A percentile compares a stretch with the other conserved stretches of the same genome.
These are phyloP conservation scores for Tilletia indica DNA, from an alignment of 1,284 basidiomycete genomes.

Conservation along the genomic window DNA sequence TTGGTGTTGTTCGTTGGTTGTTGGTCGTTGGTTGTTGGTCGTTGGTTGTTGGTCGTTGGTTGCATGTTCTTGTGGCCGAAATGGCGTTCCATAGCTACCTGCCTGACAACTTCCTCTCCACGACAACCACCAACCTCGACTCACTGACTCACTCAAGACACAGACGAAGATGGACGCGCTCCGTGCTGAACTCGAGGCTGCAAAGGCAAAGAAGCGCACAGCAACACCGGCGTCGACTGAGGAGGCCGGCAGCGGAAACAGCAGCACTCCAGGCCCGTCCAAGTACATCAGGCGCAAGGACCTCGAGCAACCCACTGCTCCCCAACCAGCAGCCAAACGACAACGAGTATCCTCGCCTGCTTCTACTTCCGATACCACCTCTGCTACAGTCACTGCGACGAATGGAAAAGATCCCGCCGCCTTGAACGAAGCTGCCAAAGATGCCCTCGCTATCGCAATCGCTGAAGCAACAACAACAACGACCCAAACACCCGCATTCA, in stretches of 20 bases:
- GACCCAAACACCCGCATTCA: slow-evolving; percentile 66
- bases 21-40: no score
- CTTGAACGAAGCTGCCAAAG: background rate
- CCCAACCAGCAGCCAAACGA: slow-evolving; percentile 2
- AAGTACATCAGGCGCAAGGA: slow-evolving; percentile 18
- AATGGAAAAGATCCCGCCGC: background rate
- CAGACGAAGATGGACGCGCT: slow-evolving; percentile 18
- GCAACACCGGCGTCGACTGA: background rate
- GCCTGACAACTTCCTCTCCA: no score
- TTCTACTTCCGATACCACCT: no score
- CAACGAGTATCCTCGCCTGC: background rate
- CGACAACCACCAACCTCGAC: no score
- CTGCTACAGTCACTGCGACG: background rate
- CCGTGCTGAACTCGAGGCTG: slow-evolving; percentile 16
- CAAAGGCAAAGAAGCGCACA: background rate
- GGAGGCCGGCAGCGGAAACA: background rate
- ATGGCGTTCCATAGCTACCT: no score
- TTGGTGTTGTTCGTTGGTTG: no score
- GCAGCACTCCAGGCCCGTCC: background rate
- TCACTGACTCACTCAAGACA: background rate
- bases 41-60: no score
- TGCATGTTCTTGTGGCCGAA: no score
- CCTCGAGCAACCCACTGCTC: background rate
- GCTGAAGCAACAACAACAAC: background rate
- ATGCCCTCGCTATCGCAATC: slow-evolving; percentile 12